Evolutionary conservation across 495 filamentous ascomycete genomes (phyloP).

Genomic region (Penicillium longicatenatum): DNA sequence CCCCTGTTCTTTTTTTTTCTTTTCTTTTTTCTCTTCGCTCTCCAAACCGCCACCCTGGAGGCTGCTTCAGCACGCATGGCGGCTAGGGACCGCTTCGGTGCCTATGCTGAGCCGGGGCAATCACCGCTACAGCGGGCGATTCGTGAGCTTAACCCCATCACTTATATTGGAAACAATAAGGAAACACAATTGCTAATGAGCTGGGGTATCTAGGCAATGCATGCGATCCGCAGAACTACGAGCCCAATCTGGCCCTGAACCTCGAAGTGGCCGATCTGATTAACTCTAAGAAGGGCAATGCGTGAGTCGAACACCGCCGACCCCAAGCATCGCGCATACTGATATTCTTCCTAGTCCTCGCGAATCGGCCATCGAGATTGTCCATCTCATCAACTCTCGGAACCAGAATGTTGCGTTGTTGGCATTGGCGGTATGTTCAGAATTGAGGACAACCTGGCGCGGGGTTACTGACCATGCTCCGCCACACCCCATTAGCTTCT

Average conservation of each 20-base stretch:
- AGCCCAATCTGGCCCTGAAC: slow-evolving; percentile 93
- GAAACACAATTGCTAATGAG: slow-evolving; percentile 8
- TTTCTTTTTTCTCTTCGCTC: slow-evolving; percentile 2
- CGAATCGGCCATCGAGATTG: slow-evolving; percentile 93
- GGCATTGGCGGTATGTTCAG: slow-evolving; percentile 65
- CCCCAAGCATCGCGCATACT: slow-evolving; percentile 17
- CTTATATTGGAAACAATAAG: slow-evolving; percentile 8
- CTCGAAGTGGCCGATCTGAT: slow-evolving; percentile 96
- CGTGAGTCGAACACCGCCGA: slow-evolving; percentile 52
- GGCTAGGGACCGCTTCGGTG: slow-evolving; percentile 91
- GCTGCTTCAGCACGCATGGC: slow-evolving; percentile 94
- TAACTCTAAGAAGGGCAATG: slow-evolving; percentile 96
- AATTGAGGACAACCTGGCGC: slow-evolving; percentile 20
- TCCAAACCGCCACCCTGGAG: slow-evolving; percentile 65
- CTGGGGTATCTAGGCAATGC: slow-evolving; percentile 64
- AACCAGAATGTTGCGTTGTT: slow-evolving; percentile 93
- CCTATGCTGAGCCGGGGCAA: slow-evolving; percentile 72
- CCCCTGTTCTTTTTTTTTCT: slow-evolving; percentile 13
- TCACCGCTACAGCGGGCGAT: slow-evolving; percentile 94
- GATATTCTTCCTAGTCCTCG: slow-evolving; percentile 60
- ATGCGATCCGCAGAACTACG: slow-evolving; percentile 94
- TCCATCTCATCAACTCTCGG: slow-evolving; percentile 91
- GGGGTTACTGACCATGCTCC: slow-evolving; percentile 26
- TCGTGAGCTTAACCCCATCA: slow-evolving; percentile 49
- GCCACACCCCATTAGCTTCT: slow-evolving; percentile 60